A percentile compares a stretch with the other conserved stretches of the same genome.
phyloP scores from a whole-genome alignment of 257 asterid genomes.

The Solanum pennellii region DNA sequence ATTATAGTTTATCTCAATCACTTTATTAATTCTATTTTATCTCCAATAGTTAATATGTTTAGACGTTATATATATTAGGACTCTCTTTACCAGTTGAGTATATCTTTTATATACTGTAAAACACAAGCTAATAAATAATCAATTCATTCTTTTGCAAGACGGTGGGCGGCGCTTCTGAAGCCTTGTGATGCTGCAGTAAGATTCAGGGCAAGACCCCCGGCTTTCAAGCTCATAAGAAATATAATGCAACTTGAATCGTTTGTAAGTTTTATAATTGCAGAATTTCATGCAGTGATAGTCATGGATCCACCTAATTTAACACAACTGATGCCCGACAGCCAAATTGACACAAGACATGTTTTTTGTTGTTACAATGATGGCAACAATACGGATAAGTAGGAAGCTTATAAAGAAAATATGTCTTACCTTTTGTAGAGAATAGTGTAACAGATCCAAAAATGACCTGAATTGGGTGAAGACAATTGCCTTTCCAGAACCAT shows the following conservation, averaged over 20 bases:
- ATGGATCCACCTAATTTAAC: slow-evolving; percentile 77
- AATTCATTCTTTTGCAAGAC: too few relatives aligned
- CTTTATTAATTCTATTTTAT: too few relatives aligned
- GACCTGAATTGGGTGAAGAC: slow-evolving; percentile 91
- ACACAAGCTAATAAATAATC: too few relatives aligned
- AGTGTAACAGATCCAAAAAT: slow-evolving; percentile 84
- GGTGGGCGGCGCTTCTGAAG: too few relatives aligned
- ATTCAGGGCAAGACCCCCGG: slow-evolving; percentile 93
- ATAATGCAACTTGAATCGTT: slow-evolving; percentile 76
- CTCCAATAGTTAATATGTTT: too few relatives aligned
- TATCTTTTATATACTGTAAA: too few relatives aligned
- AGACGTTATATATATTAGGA: too few relatives aligned
- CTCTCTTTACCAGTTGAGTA: too few relatives aligned
- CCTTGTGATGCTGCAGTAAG: not conserved
- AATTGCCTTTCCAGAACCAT: slow-evolving; percentile 88
- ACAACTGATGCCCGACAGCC: slow-evolving; percentile 66
- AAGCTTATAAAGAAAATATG: not conserved
- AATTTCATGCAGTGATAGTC: slow-evolving; percentile 68
- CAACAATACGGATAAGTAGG: not conserved
- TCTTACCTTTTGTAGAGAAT: slow-evolving; percentile 62
- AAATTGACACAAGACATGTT: not conserved
- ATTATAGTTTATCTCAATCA: too few relatives aligned
- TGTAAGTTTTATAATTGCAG: slow-evolving; percentile 59
- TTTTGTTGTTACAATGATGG: not conserved
- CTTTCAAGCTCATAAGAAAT: slow-evolving; percentile 86